Percentiles rank a stretch among this genome's conserved stretches.
phyloP scores from a whole-genome alignment of 148 eudicot genomes.

The Oxyria digyna region DNA sequence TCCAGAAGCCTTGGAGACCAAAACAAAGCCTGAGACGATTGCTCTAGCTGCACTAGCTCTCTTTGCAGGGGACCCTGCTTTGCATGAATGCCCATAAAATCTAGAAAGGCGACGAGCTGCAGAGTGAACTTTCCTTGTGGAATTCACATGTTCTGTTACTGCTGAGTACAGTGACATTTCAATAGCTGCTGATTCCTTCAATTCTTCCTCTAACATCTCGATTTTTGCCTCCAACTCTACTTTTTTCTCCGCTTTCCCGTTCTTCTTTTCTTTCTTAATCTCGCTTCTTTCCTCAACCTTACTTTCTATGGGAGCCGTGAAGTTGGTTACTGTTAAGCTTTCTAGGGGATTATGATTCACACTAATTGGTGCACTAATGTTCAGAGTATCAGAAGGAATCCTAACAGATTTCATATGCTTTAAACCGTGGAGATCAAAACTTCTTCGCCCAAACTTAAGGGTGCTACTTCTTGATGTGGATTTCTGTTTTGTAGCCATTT shows the following conservation, averaged over 20 bases:
- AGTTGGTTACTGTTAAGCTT: background rate
- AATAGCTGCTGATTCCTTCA: constrained; percentile 66
- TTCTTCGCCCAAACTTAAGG: constrained; percentile 38
- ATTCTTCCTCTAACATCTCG: constrained; percentile 70
- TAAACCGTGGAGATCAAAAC: constrained; percentile 32
- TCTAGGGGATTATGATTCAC: background rate
- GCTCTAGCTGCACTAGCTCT: constrained; percentile 67
- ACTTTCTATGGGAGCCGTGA: constrained; percentile 6
- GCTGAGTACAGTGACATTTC: constrained; percentile 65
- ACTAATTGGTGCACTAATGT: constrained; percentile 2
- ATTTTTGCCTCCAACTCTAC: constrained; percentile 38
- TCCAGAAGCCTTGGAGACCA: constrained; percentile 81
- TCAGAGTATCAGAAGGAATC: constrained; percentile 24
- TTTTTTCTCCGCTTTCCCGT: constrained; percentile 23
- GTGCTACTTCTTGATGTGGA: constrained; percentile 41
- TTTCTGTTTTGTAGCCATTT: constrained; percentile 29
- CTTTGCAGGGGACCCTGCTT: constrained; percentile 30
- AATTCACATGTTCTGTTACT: constrained; percentile 68
- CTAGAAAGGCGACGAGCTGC: constrained; percentile 75
- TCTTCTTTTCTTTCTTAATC: constrained; percentile 28
- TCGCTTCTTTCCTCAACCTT: constrained; percentile 23
- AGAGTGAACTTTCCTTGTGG: constrained; percentile 69
- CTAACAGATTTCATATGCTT: constrained; percentile 61
- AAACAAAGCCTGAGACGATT: constrained; percentile 53
- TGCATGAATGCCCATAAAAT: constrained; percentile 50